Conservation (phyloP, 2,329 filamentous ascomycete species). For the Penicillium sp. region DNA sequence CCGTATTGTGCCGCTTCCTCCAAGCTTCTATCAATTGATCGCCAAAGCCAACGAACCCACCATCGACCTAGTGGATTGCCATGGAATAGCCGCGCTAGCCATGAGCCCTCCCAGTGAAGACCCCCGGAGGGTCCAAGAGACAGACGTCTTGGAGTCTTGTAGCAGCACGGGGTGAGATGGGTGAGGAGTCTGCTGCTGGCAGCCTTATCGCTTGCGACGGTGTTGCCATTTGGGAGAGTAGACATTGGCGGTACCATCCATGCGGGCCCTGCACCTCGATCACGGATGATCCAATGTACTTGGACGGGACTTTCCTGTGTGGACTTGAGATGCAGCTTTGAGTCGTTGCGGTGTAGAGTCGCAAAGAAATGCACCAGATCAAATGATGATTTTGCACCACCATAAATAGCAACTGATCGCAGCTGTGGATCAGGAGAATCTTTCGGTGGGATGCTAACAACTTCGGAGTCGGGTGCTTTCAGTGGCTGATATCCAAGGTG, state of each 20-base stretch:
- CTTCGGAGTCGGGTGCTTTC: background rate
- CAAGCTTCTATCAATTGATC: slow-evolving; percentile 13
- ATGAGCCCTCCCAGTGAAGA: slow-evolving; percentile 18
- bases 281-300: slow-evolving; percentile 25
- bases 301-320: slow-evolving; percentile 11
- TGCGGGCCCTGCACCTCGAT: slow-evolving; percentile 17
- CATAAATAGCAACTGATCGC: slow-evolving; percentile 20
- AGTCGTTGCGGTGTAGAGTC: slow-evolving; percentile 17
- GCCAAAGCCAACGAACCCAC: slow-evolving; percentile 18
- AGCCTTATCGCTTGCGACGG: slow-evolving; percentile 21
- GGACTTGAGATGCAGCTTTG: slow-evolving; percentile 8
- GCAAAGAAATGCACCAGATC: slow-evolving; percentile 27
- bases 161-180: slow-evolving; percentile 16
- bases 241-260: slow-evolving; percentile 25
- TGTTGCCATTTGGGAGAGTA: slow-evolving; percentile 13
- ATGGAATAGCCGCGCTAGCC: slow-evolving; percentile 18
- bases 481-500: slow-evolving; percentile 22
- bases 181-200: slow-evolving; percentile 20
- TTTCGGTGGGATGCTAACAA: background rate
- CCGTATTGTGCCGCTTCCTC: slow-evolving; percentile 14
- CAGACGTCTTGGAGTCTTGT: slow-evolving; percentile 17
- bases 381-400: slow-evolving; percentile 27
- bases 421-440: background rate
- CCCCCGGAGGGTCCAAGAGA: background rate
- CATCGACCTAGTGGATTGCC: slow-evolving; percentile 22